These are phyloP conservation scores for Symbiodinium pilosum DNA, from an alignment of 73 alveolate genomes.

Conservation along the genomic window DNA sequence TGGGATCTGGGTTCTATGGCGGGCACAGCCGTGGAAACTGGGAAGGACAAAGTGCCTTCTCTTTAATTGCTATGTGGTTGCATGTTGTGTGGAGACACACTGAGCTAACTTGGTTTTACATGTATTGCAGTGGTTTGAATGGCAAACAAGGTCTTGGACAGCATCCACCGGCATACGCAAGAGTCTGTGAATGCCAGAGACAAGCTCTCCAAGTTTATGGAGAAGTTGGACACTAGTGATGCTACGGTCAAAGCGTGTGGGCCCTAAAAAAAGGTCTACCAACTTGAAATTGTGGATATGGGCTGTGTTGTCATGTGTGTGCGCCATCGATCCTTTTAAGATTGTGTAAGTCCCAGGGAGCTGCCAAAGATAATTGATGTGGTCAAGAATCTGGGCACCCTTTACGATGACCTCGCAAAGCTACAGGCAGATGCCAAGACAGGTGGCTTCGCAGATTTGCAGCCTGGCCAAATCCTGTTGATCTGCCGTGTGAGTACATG, in stretches of 20 bases:
- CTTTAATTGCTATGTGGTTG: not conserved
- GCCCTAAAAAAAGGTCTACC: not conserved
- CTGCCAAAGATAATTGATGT: not conserved
- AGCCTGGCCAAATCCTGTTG: not conserved
- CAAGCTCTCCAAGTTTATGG: conserved; percentile 8
- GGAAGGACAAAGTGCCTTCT: not conserved
- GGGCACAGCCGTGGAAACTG: not conserved
- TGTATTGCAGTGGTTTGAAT: not conserved
- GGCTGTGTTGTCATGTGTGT: no score
- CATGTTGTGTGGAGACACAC: no score
- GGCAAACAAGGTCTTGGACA: not conserved
- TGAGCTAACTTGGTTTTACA: no score
- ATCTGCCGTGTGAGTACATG: not conserved
- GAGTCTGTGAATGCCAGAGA: not conserved
- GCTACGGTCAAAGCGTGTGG: not conserved
- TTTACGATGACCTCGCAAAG: conserved; percentile 13
- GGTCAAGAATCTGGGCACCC: not conserved
- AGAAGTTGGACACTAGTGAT: not conserved
- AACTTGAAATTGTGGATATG: no score
- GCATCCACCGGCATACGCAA: not conserved
- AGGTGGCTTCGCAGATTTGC: not conserved
- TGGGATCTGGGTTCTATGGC: not conserved
- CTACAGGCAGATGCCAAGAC: not conserved
- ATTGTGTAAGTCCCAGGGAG: not conserved
- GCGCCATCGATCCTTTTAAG: not conserved